phyloP scores from a whole-genome alignment of 129 eudicot genomes.

The Centaurea solstitialis region DNA sequence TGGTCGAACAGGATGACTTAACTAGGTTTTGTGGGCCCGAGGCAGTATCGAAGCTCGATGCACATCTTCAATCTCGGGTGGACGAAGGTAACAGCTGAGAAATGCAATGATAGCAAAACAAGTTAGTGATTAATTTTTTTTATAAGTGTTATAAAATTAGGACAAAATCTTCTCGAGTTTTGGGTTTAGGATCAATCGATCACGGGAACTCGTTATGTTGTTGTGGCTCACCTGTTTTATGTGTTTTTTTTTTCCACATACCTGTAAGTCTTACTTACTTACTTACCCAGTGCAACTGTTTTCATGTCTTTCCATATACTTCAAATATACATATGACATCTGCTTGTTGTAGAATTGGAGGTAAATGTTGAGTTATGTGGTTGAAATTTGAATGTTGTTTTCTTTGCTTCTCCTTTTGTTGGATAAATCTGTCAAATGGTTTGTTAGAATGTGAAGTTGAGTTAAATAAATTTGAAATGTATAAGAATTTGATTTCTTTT shows the following conservation, averaged over 20 bases:
- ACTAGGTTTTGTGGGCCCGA: slow-evolving; percentile 65
- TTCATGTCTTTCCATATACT: background rate
- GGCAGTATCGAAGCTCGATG: slow-evolving; percentile 54
- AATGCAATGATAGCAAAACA: background rate
- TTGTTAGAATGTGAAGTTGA: too few species aligned
- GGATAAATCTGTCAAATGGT: too few species aligned
- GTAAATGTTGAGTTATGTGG: background rate
- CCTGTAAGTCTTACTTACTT: background rate
- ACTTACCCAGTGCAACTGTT: background rate
- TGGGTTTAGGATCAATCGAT: background rate
- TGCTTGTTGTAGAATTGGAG: background rate
- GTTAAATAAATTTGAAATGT: too few species aligned
- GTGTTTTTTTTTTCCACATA: background rate
- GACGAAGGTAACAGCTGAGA: slow-evolving; percentile 60
- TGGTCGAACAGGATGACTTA: slow-evolving; percentile 60
- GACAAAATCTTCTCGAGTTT: background rate
- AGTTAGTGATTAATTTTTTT: slow-evolving; percentile 2
- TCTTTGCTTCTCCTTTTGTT: background rate
- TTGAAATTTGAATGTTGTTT: background rate
- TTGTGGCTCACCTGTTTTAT: background rate
- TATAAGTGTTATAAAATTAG: background rate
- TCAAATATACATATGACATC: background rate
- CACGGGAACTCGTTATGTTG: background rate
- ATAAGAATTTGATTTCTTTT: too few species aligned
- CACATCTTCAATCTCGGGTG: slow-evolving; percentile 27